These are phyloP conservation scores for Kwoniella sp. DNA, from an alignment of 768 basidiomycete genomes.

Conservation along the genomic window DNA sequence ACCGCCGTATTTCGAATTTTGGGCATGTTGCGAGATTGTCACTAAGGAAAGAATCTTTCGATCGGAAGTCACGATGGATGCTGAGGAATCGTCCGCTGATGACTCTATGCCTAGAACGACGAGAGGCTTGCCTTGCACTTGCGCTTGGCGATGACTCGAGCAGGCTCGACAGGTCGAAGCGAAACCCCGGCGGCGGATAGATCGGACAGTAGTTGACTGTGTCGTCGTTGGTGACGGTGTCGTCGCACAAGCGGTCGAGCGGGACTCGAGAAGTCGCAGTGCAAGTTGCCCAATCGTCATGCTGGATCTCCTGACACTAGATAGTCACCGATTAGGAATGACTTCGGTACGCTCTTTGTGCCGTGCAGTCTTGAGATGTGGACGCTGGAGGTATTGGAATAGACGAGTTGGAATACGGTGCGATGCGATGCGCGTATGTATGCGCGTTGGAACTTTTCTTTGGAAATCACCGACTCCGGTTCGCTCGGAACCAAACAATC, in stretches of 20 bases:
- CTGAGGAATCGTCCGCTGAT: constrained; percentile 93
- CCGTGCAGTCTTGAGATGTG: too few relatives aligned
- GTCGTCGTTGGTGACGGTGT: not conserved
- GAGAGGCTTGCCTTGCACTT: constrained; percentile 23
- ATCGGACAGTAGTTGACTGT: not conserved
- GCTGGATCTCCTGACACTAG: too few relatives aligned
- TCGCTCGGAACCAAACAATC: not conserved
- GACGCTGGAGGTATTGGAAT: too few relatives aligned
- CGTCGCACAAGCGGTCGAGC: not conserved
- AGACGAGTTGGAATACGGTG: too few relatives aligned
- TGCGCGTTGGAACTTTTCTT: not conserved
- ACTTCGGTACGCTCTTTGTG: too few relatives aligned
- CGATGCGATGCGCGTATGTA: too few relatives aligned
- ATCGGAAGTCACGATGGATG: constrained; percentile 75
- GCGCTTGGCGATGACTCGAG: not conserved
- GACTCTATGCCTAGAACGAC: constrained; percentile 66
- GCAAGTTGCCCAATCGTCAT: not conserved
- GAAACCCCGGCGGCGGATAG: not conserved
- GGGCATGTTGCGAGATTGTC: constrained; percentile 75
- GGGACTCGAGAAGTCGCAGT: not conserved
- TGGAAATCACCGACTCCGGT: not conserved
- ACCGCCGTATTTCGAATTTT: constrained; percentile 55
- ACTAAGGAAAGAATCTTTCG: constrained; percentile 75
- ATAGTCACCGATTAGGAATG: too few relatives aligned
- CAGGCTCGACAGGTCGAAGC: not conserved